Base-by-base conservation (phyloP, 1,284 basidiomycete species). In the Microbotryum intermedium region DNA sequence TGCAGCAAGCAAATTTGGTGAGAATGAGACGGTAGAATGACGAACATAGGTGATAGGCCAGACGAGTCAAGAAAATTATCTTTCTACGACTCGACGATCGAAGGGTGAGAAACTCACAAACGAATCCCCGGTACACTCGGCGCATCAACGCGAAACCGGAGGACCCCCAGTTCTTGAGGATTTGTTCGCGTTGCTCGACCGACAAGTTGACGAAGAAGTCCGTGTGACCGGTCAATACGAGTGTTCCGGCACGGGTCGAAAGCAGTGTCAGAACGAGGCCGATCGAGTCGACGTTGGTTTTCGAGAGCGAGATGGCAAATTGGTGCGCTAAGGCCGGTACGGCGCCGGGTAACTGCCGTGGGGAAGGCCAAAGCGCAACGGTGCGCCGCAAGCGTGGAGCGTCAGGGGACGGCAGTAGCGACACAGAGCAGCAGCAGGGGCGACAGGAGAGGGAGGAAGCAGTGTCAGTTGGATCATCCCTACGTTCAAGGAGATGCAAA, bases 211-310 rank as follows among this genome's bases (percentile, higher is more conserved):
- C 48, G 50, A 66, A 66, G 4, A 58, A 46, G 7, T 43, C 39
- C 0, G 50, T 39, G 47, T 66, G 48, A 1, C 65, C 65, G n/a
- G 65, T 49, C 1, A 66, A 49, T 13, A 66, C 30, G 10, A 66
- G 55, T 3, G 65, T 64, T 25, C 65, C 65, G 11, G 65, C 49
- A 4, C 62, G 53, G 4, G 65, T 66, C 9, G 57, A 57, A 25
- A 66, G 55, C 23, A 66, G 53, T 3, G 57, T 49, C 26, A 66
- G 51, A 16, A 53, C 51, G 11, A 55, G 34, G 34, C 11, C 46
- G 45, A 64, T 57, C 21, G 50, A 48, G n/a, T 59, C 52, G 57
- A 66, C 46, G 53, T 64, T 66, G 28, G 54, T 50, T 18, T 39
- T 53, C 20, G 61, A 64, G 23, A 66, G 55, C 10, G 62, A 54